phyloP scores from a whole-genome alignment of 169 alveolate species.

The Plasmodium fragile region DNA sequence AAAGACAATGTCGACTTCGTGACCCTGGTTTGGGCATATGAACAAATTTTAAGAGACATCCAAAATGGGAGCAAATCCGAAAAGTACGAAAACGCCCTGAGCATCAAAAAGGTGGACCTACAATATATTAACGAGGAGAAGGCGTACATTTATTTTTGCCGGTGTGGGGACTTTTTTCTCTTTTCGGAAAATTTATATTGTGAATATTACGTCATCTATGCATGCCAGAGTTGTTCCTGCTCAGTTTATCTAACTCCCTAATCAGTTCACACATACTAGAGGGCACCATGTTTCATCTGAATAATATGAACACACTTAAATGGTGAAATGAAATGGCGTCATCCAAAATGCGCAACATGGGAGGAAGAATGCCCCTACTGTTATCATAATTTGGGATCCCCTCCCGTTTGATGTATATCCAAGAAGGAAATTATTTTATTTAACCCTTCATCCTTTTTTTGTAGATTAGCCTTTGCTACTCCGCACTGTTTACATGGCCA shows the following conservation, averaged over 20 bases:
- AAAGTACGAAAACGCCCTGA: constrained; percentile 62
- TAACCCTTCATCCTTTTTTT: not conserved
- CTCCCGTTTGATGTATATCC: not conserved
- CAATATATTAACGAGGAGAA: constrained; percentile 45
- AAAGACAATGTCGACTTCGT: constrained; percentile 35
- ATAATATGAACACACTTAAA: not conserved
- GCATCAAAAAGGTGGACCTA: constrained; percentile 37
- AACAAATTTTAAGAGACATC: constrained; percentile 56
- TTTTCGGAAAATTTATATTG: constrained; percentile 42
- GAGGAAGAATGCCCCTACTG: not conserved
- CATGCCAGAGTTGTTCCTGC: constrained; percentile 69
- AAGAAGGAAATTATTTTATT: not conserved
- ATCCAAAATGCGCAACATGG: not conserved
- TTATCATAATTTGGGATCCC: not conserved
- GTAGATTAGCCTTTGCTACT: not conserved
- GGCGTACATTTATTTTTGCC: constrained; percentile 40
- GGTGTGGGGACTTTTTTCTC: constrained; percentile 66
- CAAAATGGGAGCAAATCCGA: constrained; percentile 28
- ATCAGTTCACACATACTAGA: not conserved
- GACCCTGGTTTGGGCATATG: constrained; percentile 70
- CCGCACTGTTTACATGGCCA: not conserved
- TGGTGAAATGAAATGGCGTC: not conserved
- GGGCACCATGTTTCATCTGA: not conserved
- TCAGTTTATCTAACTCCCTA: constrained; percentile 57
- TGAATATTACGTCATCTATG: constrained; percentile 51